Evolutionary conservation across 805 yeast species (phyloP).

Genomic region (Yamadazyma sp.): DNA sequence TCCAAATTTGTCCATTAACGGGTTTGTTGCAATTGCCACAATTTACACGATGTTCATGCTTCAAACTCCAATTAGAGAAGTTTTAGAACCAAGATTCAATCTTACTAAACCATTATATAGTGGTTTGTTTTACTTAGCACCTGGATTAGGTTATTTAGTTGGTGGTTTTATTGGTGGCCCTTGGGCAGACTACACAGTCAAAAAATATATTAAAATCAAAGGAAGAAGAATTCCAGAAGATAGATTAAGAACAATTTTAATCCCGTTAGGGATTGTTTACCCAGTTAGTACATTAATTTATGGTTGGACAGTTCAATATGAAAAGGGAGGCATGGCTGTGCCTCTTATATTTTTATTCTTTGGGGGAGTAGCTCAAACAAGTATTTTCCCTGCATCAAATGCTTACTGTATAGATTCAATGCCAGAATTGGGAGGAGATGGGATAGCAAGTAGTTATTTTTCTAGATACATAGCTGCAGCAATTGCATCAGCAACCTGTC

Average conservation of each 20-base stretch:
- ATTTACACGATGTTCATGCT: constrained; percentile 50
- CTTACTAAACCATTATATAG: constrained; percentile 47
- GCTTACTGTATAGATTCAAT: constrained; percentile 58
- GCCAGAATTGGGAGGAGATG: constrained; percentile 54
- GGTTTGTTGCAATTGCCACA: constrained; percentile 37
- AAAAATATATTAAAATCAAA: constrained; percentile 37
- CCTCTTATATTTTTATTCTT: constrained; percentile 48
- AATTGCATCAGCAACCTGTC: constrained; percentile 47
- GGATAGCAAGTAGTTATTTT: constrained; percentile 53
- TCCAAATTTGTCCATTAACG: constrained; percentile 44
- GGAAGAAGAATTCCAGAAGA: constrained; percentile 53
- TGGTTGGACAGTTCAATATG: constrained; percentile 50
- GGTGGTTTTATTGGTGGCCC: constrained; percentile 54
- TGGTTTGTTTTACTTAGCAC: constrained; percentile 53
- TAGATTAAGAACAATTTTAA: constrained; percentile 38
- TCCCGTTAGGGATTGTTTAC: constrained; percentile 41
- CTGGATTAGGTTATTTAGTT: constrained; percentile 50
- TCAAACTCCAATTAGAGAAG: constrained; percentile 54
- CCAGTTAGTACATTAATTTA: constrained; percentile 47
- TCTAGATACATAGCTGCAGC: constrained; percentile 51
- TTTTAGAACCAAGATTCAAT: constrained; percentile 54
- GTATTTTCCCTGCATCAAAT: constrained; percentile 50
- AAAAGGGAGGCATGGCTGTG: constrained; percentile 50
- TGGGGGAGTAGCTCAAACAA: constrained; percentile 50
- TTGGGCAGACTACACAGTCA: constrained; percentile 49